These are phyloP conservation scores for Chytridium lagenaria DNA, from an alignment of 371 early-diverging fungal species.

Conservation along the genomic window DNA sequence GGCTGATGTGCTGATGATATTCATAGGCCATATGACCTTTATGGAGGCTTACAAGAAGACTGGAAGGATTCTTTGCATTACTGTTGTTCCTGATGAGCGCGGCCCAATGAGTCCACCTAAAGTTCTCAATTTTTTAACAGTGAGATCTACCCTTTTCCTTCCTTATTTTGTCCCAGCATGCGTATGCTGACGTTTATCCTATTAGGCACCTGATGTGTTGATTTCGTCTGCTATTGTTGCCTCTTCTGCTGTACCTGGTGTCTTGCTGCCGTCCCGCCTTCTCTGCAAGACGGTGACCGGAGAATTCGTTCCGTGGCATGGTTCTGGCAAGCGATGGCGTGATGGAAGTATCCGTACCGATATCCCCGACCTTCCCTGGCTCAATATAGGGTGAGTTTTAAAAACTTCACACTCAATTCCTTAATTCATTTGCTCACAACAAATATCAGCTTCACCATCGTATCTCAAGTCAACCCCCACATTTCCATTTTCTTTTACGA, in stretches of 20 bases:
- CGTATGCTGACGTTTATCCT: too few relatives aligned
- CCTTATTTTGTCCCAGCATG: not conserved
- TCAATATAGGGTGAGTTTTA: conserved; percentile 58
- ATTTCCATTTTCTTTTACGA: conserved; percentile 53
- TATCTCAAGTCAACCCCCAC: conserved; percentile 92
- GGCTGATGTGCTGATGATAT: too few relatives aligned
- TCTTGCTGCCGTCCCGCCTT: conserved; percentile 83
- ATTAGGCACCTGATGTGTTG: conserved; percentile 78
- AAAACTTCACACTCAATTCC: not conserved
- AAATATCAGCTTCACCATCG: conserved; percentile 79
- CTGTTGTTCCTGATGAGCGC: conserved; percentile 80
- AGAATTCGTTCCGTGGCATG: conserved; percentile 71
- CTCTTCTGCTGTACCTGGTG: conserved; percentile 73
- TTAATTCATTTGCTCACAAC: not conserved
- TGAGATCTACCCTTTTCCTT: conserved; percentile 3
- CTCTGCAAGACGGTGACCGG: conserved; percentile 75
- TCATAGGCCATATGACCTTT: conserved; percentile 50
- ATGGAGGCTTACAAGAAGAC: conserved; percentile 86
- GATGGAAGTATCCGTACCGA: conserved; percentile 90
- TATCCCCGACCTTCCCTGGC: conserved; percentile 70
- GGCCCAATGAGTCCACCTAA: conserved; percentile 69
- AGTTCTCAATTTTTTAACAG: conserved; percentile 84
- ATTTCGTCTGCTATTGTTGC: conserved; percentile 88
- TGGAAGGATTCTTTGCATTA: conserved; percentile 85
- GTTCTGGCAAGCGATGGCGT: conserved; percentile 79